phyloP scores from a whole-genome alignment of 805 yeast genomes.

The Teunomyces gatunensis region DNA sequence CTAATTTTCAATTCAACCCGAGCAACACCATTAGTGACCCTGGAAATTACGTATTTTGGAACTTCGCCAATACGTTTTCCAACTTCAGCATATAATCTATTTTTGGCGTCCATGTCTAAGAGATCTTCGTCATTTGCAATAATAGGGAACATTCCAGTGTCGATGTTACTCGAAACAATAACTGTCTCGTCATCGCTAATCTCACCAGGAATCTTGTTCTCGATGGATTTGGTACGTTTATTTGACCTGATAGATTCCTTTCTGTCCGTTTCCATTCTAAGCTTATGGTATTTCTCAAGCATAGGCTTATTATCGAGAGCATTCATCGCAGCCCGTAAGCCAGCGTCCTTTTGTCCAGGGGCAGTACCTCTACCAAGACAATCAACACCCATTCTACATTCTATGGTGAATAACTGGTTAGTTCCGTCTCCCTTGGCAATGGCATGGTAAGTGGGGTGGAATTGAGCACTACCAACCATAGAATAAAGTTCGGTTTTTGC shows the following conservation, averaged over 20 bases:
- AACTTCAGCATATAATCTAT: constrained; percentile 37
- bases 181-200: constrained; percentile 12
- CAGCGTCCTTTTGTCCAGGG: constrained; percentile 70
- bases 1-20: constrained; percentile 26
- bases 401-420: constrained; percentile 56
- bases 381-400: constrained; percentile 63
- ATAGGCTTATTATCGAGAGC: constrained; percentile 60
- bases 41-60: constrained; percentile 29
- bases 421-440: constrained; percentile 45
- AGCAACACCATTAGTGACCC: constrained; percentile 6
- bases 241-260: constrained; percentile 13
- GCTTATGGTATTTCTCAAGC: constrained; percentile 61
- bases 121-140: constrained; percentile 22
- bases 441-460: constrained; percentile 58
- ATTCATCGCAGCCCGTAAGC: constrained; percentile 78
- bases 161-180: constrained; percentile 9
- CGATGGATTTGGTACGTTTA: constrained; percentile 7
- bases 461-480: constrained; percentile 70
- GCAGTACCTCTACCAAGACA: constrained; percentile 74
- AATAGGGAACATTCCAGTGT: constrained; percentile 24
- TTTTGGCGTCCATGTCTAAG: constrained; percentile 36
- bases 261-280: constrained; percentile 39
- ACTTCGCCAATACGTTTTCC: constrained; percentile 32
- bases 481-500: constrained; percentile 82
- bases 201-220: constrained; percentile 4